Evolutionary conservation across 2,329 filamentous ascomycete species (phyloP), one percentile per base, ranked within the genome.

Genomic region (Pseudonectria foliicola): DNA sequence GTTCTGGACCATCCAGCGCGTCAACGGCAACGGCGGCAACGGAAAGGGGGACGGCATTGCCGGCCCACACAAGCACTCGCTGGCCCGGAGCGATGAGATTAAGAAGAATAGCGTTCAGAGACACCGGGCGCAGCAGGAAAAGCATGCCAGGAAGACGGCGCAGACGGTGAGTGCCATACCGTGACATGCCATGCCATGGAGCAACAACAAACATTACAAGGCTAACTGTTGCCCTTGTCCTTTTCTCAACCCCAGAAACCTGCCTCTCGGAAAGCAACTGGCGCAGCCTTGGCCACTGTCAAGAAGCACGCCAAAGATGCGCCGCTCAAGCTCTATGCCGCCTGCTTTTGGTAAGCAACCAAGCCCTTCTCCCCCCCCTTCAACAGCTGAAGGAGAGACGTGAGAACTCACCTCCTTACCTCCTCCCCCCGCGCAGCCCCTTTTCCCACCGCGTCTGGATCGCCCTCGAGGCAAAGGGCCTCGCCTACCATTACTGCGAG

Each of bases 401-500:
- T 4, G 33, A 14, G n/a, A 5, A 5, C 13, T 14, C n/a, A 14
- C 13, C 10, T 46, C 35, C 34, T 24, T 35, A 23, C 40, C 34
- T 16, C 4, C 7, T n/a, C n/a, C n/a, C n/a, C n/a, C n/a, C n/a
- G n/a, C n/a, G 11, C 29, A 85, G 82, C 53, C 86, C 86, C 16
- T 92, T 90, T 55, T 86, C 87, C 2, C 86, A 93, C 55, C 77
- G 86, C 13, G 83, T 92, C 16, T 94, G 87, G 87, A 92, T 94
- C 44, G 83, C 86, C 1, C 70, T 94, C 25, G 86, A 94, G 57
- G 69, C 80, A 49, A 92, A 92, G 56, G 73, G 76, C 13, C 70
- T 92, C 7, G 66, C 75, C 25, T 94, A 94, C 54, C 85, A 93
- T 55, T 94, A 93, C 59, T 80, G 87, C 49, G 87, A 94, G 60